Evolutionary conservation across 495 filamentous ascomycete species (phyloP).

Genomic region (Friedmanniomyces simplex): DNA sequence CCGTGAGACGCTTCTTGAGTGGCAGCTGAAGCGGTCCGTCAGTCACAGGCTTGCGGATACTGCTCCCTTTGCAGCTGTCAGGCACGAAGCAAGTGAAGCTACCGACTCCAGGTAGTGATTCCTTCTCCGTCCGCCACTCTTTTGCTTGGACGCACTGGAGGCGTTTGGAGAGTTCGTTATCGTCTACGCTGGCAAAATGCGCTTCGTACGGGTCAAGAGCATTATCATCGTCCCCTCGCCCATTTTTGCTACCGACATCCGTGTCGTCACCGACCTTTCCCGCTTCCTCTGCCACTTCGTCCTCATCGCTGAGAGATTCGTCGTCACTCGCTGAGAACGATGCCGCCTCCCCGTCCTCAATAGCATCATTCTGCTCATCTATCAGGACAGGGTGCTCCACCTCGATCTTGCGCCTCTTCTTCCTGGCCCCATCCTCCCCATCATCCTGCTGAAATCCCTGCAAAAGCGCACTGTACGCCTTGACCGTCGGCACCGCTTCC

Average conservation of each 20-base stretch:
- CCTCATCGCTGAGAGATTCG: conserved; percentile 22
- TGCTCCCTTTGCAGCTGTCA: neutral
- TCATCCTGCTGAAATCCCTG: conserved; percentile 40
- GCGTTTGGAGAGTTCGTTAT: conserved; percentile 42
- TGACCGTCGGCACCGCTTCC: conserved; percentile 11
- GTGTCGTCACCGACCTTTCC: conserved; percentile 37
- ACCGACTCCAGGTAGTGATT: conserved; percentile 5
- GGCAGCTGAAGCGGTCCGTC: conserved; percentile 38
- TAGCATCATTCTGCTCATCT: conserved; percentile 30
- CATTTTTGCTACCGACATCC: conserved; percentile 34
- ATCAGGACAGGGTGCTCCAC: conserved; percentile 18
- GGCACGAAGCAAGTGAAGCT: conserved; percentile 1
- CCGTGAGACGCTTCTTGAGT: conserved; percentile 48
- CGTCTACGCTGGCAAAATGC: conserved; percentile 61
- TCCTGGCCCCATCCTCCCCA: conserved; percentile 43
- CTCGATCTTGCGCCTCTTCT: conserved; percentile 60
- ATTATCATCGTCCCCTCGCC: conserved; percentile 43
- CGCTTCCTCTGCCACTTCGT: conserved; percentile 29
- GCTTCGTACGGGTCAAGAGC: conserved; percentile 65
- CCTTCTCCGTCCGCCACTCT: conserved; percentile 48
- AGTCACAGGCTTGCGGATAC: neutral
- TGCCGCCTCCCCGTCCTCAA: conserved; percentile 27
- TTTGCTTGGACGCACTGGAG: conserved; percentile 44
- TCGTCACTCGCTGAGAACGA: conserved; percentile 28
- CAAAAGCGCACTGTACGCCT: conserved; percentile 35